Conservation (phyloP, 2,329 filamentous ascomycete species). For the Aspergillus intermedius region DNA sequence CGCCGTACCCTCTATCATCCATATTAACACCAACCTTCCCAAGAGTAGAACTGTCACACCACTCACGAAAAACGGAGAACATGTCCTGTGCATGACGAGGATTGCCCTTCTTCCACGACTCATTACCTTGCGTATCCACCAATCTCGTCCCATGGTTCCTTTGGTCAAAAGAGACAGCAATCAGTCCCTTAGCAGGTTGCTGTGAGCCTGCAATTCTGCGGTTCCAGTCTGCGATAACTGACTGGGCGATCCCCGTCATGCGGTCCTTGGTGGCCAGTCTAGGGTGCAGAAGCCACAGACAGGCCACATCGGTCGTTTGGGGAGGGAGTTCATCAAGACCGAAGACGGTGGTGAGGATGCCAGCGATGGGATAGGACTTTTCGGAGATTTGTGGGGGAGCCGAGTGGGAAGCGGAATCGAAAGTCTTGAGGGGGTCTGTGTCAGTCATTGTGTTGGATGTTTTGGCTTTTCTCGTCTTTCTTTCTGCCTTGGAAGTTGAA, state of each 20-base stretch:
- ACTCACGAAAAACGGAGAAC: conserved; percentile 67
- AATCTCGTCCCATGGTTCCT: conserved; percentile 78
- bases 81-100: conserved; percentile 82
- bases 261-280: conserved; percentile 62
- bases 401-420: conserved; percentile 16
- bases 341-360: conserved; percentile 72
- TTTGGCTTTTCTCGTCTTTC: not conserved
- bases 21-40: not conserved
- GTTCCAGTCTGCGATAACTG: conserved; percentile 64
- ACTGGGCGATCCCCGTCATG: conserved; percentile 70
- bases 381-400: conserved; percentile 49
- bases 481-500: not conserved
- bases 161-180: conserved; percentile 84
- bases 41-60: not conserved
- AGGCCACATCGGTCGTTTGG: conserved; percentile 54
- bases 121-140: conserved; percentile 62
- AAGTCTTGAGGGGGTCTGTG: conserved; percentile 28
- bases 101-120: conserved; percentile 74
- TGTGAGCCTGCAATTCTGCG: conserved; percentile 27
- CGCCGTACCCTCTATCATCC: conserved; percentile 54
- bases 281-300: conserved; percentile 88
- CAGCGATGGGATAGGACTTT: conserved; percentile 64
- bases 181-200: conserved; percentile 51
- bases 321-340: conserved; percentile 68
- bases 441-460: not conserved